A percentile compares a stretch with the other conserved stretches of the same genome.
phyloP scores from a whole-genome alignment of 177 flowering plant genomes.

The Vitis hybrid region DNA sequence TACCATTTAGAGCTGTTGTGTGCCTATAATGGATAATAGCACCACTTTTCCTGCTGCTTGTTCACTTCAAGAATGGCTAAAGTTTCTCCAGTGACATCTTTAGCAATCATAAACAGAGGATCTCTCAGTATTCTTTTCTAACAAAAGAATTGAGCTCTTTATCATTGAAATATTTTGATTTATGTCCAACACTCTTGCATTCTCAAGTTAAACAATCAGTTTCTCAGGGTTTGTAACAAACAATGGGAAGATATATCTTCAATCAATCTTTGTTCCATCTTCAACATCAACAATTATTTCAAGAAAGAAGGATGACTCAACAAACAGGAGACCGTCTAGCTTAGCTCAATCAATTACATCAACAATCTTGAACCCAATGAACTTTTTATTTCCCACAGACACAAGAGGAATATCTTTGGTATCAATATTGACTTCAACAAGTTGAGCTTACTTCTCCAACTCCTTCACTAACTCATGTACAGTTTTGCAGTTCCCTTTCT shows the following conservation, averaged over 20 bases:
- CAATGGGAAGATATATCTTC: constrained; percentile 94
- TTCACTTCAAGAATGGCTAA: too few relatives aligned
- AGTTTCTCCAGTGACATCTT: too few relatives aligned
- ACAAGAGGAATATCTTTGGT: constrained; percentile 82
- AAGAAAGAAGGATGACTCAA: constrained; percentile 97
- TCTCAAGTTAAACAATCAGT: constrained; percentile 63
- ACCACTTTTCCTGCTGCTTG: too few relatives aligned
- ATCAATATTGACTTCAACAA: not conserved
- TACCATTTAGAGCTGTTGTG: too few relatives aligned
- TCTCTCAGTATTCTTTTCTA: constrained; percentile 84
- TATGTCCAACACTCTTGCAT: constrained; percentile 80
- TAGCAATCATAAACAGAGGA: constrained; percentile 26
- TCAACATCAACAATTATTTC: constrained; percentile 97
- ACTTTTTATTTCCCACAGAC: constrained; percentile 92
- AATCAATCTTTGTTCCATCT: constrained; percentile 96
- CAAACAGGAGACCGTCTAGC: constrained; percentile 92
- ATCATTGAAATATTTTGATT: constrained; percentile 88
- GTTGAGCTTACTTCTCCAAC: too few relatives aligned
- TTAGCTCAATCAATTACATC: constrained; percentile 98
- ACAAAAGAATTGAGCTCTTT: constrained; percentile 81
- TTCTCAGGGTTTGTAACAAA: constrained; percentile 96
- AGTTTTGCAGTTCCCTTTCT: too few relatives aligned
- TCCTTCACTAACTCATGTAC: too few relatives aligned
- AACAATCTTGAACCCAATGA: constrained; percentile 87
- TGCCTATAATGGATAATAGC: too few relatives aligned